Conservation (phyloP, 1,284 basidiomycete species). For the Ustilago bromivora region DNA sequence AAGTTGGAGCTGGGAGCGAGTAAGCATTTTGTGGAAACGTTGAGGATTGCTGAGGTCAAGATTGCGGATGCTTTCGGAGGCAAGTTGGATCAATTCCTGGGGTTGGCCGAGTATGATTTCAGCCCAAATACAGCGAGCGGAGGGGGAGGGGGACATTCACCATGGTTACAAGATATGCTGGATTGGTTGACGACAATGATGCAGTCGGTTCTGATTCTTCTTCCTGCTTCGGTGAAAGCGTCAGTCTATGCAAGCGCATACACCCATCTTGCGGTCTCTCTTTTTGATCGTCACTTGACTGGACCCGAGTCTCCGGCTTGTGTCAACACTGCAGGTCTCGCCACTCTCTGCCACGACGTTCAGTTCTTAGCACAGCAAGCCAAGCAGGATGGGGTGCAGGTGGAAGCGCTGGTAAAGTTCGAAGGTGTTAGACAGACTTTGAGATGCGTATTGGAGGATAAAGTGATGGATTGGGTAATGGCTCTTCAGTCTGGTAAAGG, state of each 20-base stretch:
- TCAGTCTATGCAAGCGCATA: slow-evolving; percentile 88
- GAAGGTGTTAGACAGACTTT: neutral
- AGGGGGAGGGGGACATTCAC: slow-evolving; percentile 75
- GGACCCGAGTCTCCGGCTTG: slow-evolving; percentile 22
- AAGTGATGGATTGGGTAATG: slow-evolving; percentile 81
- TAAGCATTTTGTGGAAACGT: slow-evolving; percentile 78
- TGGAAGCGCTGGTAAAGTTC: neutral
- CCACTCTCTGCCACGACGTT: slow-evolving; percentile 44
- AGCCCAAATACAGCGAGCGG: slow-evolving; percentile 72
- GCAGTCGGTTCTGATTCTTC: slow-evolving; percentile 86
- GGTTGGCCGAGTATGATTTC: slow-evolving; percentile 94
- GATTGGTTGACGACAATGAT: slow-evolving; percentile 97
- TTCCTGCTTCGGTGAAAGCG: slow-evolving; percentile 81
- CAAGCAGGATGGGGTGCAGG: slow-evolving; percentile 14
- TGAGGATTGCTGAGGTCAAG: slow-evolving; percentile 79
- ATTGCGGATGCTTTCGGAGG: slow-evolving; percentile 86
- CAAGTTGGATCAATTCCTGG: slow-evolving; percentile 97
- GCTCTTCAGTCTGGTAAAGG: slow-evolving; percentile 18
- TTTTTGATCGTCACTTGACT: slow-evolving; percentile 77
- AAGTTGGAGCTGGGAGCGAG: slow-evolving; percentile 79
- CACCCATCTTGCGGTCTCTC: slow-evolving; percentile 83
- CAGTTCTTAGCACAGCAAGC: slow-evolving; percentile 51
- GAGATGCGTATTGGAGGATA: slow-evolving; percentile 78
- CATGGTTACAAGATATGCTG: slow-evolving; percentile 92
- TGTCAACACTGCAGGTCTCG: slow-evolving; percentile 26